These are phyloP conservation scores for Coemansia nantahalensis DNA, from an alignment of 192 early-diverging fungal species.

Conservation along the genomic window DNA sequence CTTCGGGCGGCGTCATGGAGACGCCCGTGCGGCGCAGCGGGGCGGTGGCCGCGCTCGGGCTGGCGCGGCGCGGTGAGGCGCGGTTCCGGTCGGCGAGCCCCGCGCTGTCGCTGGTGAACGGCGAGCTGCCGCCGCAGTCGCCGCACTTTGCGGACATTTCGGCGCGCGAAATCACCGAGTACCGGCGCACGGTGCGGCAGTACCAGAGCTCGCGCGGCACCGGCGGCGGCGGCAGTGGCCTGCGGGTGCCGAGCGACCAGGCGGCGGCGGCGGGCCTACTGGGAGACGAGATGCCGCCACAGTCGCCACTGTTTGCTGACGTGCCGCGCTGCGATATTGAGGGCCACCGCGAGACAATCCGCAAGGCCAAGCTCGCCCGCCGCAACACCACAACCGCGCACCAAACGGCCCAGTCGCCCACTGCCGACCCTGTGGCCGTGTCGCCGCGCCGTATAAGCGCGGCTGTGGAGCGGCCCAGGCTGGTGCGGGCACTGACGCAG, in stretches of 20 bases:
- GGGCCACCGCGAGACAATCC: slow-evolving; percentile 25
- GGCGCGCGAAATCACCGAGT: slow-evolving; percentile 16
- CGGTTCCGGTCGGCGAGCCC: neutral
- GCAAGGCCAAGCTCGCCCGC: slow-evolving; percentile 16
- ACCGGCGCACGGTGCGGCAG: slow-evolving; percentile 17
- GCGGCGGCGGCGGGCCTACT: slow-evolving; percentile 9
- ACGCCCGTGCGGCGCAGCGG: neutral
- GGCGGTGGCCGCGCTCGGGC: too few species aligned
- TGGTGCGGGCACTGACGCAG: slow-evolving; percentile 17
- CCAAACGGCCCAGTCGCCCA: slow-evolving; percentile 5
- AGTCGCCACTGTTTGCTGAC: slow-evolving; percentile 42
- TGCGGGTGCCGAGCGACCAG: too few species aligned
- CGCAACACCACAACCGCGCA: slow-evolving; percentile 15
- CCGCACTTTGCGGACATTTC: slow-evolving; percentile 33
- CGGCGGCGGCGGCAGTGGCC: slow-evolving; percentile 1
- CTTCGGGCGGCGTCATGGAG: neutral
- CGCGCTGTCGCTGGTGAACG: slow-evolving; percentile 5
- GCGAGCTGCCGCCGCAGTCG: slow-evolving; percentile 34
- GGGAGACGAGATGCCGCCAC: slow-evolving; percentile 42
- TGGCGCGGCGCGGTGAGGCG: too few species aligned
- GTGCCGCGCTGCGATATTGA: slow-evolving; percentile 21
- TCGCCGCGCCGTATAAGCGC: slow-evolving; percentile 5
- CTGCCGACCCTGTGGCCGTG: slow-evolving; percentile 3
- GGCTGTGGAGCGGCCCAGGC: slow-evolving; percentile 18
- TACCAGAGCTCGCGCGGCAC: slow-evolving; percentile 13